These are phyloP conservation scores for Fusarium sulawesiense DNA, from an alignment of 2,329 filamentous ascomycete genomes.

Conservation along the genomic window DNA sequence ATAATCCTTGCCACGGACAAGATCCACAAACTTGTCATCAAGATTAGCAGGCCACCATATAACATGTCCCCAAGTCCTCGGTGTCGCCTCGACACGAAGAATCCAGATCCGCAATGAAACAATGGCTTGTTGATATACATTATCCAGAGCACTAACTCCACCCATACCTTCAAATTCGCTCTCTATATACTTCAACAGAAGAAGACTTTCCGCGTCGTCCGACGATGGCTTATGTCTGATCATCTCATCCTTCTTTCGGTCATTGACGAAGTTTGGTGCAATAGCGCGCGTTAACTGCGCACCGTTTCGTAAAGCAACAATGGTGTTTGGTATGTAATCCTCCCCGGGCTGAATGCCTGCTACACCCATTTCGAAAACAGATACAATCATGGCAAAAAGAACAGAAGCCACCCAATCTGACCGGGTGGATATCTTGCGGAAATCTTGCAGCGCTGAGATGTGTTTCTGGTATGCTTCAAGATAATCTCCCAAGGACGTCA, in stretches of 20 bases:
- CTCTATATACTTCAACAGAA: neutral
- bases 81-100: rapidly evolving
- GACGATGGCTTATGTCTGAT: neutral
- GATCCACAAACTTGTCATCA: neutral
- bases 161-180: neutral
- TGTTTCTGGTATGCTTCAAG: neutral
- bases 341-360: neutral
- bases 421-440: neutral
- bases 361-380: neutral
- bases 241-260: neutral
- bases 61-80: neutral
- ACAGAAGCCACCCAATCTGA: neutral
- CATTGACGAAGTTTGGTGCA: neutral
- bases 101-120: neutral
- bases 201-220: neutral
- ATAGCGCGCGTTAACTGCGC: neutral
- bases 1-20: neutral
- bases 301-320: neutral
- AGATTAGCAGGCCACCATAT: neutral
- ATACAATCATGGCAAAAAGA: neutral
- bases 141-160: neutral
- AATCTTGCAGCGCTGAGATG: neutral
- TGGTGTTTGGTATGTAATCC: neutral
- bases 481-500: neutral
- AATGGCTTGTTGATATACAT: neutral